Conservation (phyloP, 2,329 filamentous ascomycete genomes). For the Pyrenophora tritici-repentis region DNA sequence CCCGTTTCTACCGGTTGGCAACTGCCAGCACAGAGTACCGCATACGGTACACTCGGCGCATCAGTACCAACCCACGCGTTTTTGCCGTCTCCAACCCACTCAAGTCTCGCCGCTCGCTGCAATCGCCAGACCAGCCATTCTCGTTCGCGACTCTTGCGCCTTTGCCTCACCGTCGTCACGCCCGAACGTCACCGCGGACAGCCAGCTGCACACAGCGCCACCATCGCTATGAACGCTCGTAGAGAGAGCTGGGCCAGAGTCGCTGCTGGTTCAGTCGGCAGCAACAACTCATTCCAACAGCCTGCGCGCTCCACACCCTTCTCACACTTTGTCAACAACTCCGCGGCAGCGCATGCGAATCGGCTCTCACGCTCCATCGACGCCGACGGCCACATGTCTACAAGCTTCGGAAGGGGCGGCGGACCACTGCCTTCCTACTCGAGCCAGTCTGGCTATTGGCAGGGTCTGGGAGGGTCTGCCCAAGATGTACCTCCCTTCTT, state of each 20-base stretch:
- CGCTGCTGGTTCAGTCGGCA: constrained; percentile 57
- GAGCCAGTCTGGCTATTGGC: constrained; percentile 52
- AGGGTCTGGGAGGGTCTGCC: constrained; percentile 28
- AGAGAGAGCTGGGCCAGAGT: constrained; percentile 61
- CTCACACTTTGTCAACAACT: constrained; percentile 61
- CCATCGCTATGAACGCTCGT: constrained; percentile 19
- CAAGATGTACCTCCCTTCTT: constrained; percentile 65
- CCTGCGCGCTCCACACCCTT: constrained; percentile 52
- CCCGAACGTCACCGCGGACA: constrained; percentile 33
- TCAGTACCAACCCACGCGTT: constrained; percentile 13
- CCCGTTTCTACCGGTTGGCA: constrained; percentile 15
- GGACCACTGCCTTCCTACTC: constrained; percentile 53
- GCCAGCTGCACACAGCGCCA: constrained; percentile 43
- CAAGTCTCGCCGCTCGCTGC: neutral
- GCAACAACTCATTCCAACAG: constrained; percentile 39
- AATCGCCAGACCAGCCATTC: constrained; percentile 30
- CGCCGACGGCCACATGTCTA: constrained; percentile 55
- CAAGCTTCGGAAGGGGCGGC: constrained; percentile 50
- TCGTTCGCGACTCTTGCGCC: constrained; percentile 1
- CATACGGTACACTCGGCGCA: constrained; percentile 16
- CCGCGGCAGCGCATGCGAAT: constrained; percentile 34
- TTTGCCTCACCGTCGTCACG: constrained; percentile 1
- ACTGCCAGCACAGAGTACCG: constrained; percentile 23
- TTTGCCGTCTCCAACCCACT: constrained; percentile 12
- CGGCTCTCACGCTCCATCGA: constrained; percentile 51